Evolutionary conservation across 306 rosid species (phyloP).

Genomic region (Myrica gale): DNA sequence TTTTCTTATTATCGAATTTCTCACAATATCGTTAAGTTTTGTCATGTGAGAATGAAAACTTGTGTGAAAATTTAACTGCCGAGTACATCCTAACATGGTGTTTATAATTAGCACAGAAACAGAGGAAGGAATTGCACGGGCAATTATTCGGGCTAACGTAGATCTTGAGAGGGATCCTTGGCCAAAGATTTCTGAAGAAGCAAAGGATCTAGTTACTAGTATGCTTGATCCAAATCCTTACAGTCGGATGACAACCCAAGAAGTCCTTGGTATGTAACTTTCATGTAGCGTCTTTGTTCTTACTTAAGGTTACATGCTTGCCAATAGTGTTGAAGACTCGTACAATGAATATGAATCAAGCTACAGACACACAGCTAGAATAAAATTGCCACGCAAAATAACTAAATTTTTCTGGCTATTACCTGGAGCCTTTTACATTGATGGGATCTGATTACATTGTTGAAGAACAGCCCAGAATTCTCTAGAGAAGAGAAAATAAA

Average conservation of each 20-base stretch:
- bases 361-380: not conserved
- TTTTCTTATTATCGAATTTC: not conserved
- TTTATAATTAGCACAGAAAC: slow-evolving; percentile 55
- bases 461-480: no score
- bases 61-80: not conserved
- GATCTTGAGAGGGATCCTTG: slow-evolving; percentile 86
- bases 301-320: not conserved
- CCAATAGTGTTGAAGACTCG: not conserved
- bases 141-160: slow-evolving; percentile 57
- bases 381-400: not conserved
- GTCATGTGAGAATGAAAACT: not conserved
- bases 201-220: slow-evolving; percentile 58
- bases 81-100: slow-evolving; percentile 29
- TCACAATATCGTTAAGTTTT: not conserved
- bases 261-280: slow-evolving; percentile 75
- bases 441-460: not conserved
- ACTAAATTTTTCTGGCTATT: not conserved
- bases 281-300: not conserved
- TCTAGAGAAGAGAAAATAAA: no score
- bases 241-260: slow-evolving; percentile 62
- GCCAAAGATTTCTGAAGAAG: slow-evolving; percentile 87
- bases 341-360: not conserved
- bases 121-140: slow-evolving; percentile 94
- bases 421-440: not conserved
- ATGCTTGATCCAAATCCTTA: slow-evolving; percentile 92